A percentile compares a stretch with the other conserved stretches of the same genome.
Evolutionary conservation across 2,329 filamentous ascomycete species (phyloP).

Genomic region (Colletotrichum sp.): DNA sequence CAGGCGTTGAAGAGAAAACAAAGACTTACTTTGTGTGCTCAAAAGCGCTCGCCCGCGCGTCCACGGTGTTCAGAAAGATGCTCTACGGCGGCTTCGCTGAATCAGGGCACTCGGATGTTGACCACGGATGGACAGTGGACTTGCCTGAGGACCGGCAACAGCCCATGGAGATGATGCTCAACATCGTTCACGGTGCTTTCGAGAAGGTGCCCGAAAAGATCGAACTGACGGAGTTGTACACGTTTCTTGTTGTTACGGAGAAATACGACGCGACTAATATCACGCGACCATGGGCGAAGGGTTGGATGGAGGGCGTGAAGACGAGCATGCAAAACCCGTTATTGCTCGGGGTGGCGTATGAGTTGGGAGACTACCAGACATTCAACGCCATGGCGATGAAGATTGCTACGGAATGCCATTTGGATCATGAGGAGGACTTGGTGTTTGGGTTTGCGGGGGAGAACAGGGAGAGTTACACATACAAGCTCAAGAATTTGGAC

Average conservation of each 20-base stretch:
- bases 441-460: background rate
- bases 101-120: conserved; percentile 1
- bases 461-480: background rate
- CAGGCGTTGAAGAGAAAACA: background rate
- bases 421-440: background rate
- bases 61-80: conserved; percentile 32
- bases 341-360: conserved; percentile 35
- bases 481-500: conserved; percentile 1
- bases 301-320: conserved; percentile 23
- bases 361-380: conserved; percentile 28
- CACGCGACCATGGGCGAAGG: conserved; percentile 28
- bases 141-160: conserved; percentile 35
- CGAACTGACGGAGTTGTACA: conserved; percentile 27
- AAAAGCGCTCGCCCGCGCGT: conserved; percentile 29
- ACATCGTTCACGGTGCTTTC: conserved; percentile 34
- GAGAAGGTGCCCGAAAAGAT: conserved; percentile 27
- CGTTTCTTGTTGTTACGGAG: conserved; percentile 31
- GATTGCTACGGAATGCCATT: conserved; percentile 26
- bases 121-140: conserved; percentile 28
- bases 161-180: conserved; percentile 30
- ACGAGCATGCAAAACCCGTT: conserved; percentile 19
- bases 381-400: conserved; percentile 27
- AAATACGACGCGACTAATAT: conserved; percentile 33
- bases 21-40: conserved; percentile 29
- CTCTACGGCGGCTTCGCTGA: conserved; percentile 31